Evolutionary conservation across 129 eudicot species (phyloP), one percentile per base, ranked within the genome.

Genomic region (Silybum marianum): DNA sequence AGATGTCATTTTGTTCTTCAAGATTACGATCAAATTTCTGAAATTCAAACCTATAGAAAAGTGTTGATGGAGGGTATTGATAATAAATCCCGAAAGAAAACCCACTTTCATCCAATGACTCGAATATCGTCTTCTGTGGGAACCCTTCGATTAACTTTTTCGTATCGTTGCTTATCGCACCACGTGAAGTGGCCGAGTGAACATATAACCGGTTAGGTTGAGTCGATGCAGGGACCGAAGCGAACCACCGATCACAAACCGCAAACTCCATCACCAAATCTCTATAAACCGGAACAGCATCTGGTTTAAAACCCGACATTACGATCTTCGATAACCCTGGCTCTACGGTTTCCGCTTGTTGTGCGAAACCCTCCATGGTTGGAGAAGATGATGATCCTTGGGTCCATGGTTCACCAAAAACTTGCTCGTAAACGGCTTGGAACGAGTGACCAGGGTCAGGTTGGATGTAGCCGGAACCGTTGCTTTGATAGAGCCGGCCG

Each of bases 171-270:
- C 86, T 72, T 5, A 85, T 86, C 10, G 81, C 77, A 4, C 92
- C 92, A 21, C 70, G 74, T 1, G 92, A 88, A 39, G 92, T 88
- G 18, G 92, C 92, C 1, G 89, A 80, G 22, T 88, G 89, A 36
- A 88, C 88, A 46, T 44, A 88, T 63, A 88, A 18, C 78, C 92
- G 69, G 26, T 88, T 88, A 9, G 92, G 92, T 74, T 88, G 92
- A 24, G 92, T 88, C 4, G 86, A 78, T 7, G 88, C 84, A 51
- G 92, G 92, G 28, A 81, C 58, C 28, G 92, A 36, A 22, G 92
- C 78, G 19, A 88, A 88, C 92, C 92, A 88, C 79, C 92, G 79
- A 78, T 88, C 92, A 70, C 89, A 88, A 10, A 88, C 88, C 24
- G 88, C 92, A 70, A 82, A 88, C 81, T 86, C 86, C 72, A 78